A percentile compares a stretch with the other conserved stretches of the same genome.
Evolutionary conservation across 2,329 filamentous ascomycete genomes (phyloP).

Genomic region (Penicillium polonicum): DNA sequence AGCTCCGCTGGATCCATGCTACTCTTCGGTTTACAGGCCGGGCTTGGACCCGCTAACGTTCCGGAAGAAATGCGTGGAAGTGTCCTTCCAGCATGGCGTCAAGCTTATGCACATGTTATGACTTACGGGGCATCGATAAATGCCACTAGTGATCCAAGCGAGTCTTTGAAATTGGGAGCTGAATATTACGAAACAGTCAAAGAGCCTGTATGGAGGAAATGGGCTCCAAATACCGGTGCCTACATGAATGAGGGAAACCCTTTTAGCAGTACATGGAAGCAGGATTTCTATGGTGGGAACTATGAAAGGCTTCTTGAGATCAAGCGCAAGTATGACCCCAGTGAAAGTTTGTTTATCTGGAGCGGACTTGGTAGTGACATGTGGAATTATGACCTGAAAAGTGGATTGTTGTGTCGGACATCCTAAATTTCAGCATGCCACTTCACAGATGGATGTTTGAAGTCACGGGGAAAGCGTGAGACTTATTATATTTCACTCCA

Average conservation of each 20-base stretch:
- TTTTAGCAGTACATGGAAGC: background rate
- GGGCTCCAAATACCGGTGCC: background rate
- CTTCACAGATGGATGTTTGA: background rate
- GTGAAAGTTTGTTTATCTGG: background rate
- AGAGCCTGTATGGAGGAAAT: background rate
- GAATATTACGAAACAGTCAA: background rate
- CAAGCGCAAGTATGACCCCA: background rate
- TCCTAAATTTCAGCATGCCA: background rate
- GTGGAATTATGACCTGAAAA: background rate
- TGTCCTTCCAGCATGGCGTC: background rate
- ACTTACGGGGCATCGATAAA: background rate
- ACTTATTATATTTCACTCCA: background rate
- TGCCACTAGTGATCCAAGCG: background rate
- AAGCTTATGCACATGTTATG: background rate
- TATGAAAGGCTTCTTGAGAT: background rate
- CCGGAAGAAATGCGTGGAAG: background rate
- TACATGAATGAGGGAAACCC: background rate
- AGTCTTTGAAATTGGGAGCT: background rate
- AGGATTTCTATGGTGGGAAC: background rate
- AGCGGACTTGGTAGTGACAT: background rate
- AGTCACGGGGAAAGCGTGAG: background rate
- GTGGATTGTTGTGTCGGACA: background rate
- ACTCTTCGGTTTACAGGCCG: background rate
- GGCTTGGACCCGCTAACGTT: background rate
- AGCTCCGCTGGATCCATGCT: background rate